Evolutionary conservation across 768 basidiomycete species (phyloP).

Genomic region (Trametopsis cervina): DNA sequence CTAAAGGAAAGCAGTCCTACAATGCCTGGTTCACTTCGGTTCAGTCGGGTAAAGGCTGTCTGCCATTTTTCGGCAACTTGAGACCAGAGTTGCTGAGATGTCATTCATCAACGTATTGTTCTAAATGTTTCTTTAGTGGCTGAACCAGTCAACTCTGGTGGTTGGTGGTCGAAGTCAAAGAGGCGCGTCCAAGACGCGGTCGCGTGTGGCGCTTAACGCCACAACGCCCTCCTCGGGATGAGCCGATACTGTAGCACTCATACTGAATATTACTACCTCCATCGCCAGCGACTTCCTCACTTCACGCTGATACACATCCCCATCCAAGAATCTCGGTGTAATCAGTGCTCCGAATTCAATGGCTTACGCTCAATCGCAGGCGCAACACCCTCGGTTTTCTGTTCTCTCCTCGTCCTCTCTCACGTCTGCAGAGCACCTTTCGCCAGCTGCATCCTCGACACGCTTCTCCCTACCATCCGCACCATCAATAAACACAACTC

Average conservation of each 20-base stretch:
- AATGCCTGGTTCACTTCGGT: constrained; percentile 24
- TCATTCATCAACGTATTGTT: constrained; percentile 15
- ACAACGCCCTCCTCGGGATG: no score
- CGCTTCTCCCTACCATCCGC: constrained; percentile 65
- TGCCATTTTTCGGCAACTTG: constrained; percentile 24
- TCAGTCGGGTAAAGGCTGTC: constrained; percentile 22
- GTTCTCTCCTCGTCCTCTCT: constrained; percentile 56
- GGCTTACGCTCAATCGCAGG: constrained; percentile 46
- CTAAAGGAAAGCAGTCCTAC: constrained; percentile 43
- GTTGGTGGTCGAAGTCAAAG: no score
- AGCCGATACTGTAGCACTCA: no score
- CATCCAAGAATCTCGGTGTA: background rate
- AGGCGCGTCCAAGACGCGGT: no score
- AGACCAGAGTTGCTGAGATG: constrained; percentile 14
- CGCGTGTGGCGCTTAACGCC: no score
- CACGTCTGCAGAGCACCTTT: constrained; percentile 34
- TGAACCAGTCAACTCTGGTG: no score
- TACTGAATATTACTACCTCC: no score
- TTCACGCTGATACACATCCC: background rate
- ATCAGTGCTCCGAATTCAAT: constrained; percentile 19
- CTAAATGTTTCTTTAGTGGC: no score
- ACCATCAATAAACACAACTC: constrained; percentile 35
- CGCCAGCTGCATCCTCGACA: constrained; percentile 51
- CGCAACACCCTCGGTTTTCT: constrained; percentile 53
- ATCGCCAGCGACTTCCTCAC: no score